Evolutionary conservation across 2,329 filamentous ascomycete species (phyloP), one percentile per base, ranked within the genome.

Genomic region (Huntiella moniliformis): DNA sequence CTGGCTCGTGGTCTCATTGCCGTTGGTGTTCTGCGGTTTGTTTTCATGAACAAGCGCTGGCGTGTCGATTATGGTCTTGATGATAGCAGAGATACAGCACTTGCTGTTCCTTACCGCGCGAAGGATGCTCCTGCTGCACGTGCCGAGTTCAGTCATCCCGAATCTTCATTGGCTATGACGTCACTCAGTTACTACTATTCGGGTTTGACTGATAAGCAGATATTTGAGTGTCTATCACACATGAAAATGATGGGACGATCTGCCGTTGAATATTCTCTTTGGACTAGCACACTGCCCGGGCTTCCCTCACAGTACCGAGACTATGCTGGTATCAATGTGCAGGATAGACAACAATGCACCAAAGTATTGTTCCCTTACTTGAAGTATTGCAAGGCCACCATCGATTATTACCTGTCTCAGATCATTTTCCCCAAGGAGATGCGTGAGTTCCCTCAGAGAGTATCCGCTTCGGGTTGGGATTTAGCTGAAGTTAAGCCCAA

Each of bases 381-480:
- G 0, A 61, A 66, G 0, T 65, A 63, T 47, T 64, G 68, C 0
- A 78, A 76, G 50, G 58, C 56, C 0, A 63, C 63, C 0, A 65
- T 84, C 1, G 72, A 86, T 51, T 84, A 75, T 51, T 86, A 71
- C 53, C 56, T 87, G 0, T 56, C 59, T 0, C 56, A 64, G 4
- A 54, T 77, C 0, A 68, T 79, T 0, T 83, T 83, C 51, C 66
- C 75, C 0, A 73, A 66, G 31, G 69, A 77, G 16, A 67, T 73
- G 50, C 74, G 68, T 16, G 71, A 81, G 48, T 84, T 81, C 41
- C 68, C 70, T 0, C 46, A 65, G 6, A 83, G 82, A 50, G 58
- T 84, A 0, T 74, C 72, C 0, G 67, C 74, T 0, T 82, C 77
- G 0, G 78, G 76, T 0, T 84, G 78, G 79, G 77, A 84, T 50